phyloP scores from a whole-genome alignment of 257 asterid species.

The Salvia hispanica region DNA sequence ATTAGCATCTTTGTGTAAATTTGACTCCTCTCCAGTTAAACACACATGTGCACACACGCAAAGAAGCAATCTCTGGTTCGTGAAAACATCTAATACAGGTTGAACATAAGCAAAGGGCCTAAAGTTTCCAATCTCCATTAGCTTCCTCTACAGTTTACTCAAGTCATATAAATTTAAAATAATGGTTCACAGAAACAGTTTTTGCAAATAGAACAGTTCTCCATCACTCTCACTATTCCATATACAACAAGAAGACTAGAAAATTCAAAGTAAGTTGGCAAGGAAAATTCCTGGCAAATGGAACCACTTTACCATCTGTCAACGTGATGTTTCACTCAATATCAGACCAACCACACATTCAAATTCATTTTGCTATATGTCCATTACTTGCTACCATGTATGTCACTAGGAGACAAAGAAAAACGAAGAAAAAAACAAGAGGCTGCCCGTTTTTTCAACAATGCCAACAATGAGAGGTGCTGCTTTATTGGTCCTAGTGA shows the following conservation, averaged over 20 bases:
- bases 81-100: neutral
- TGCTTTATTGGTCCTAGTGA: slow-evolving; percentile 7
- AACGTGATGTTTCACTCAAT: neutral
- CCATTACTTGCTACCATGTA: neutral
- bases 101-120: neutral
- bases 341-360: slow-evolving; percentile 15
- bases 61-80: neutral
- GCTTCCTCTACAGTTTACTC: slow-evolving; percentile 18
- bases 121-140: slow-evolving; percentile 5
- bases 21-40: neutral
- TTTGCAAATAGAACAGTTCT: neutral
- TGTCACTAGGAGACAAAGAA: neutral
- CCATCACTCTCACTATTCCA: slow-evolving; percentile 12
- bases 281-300: neutral
- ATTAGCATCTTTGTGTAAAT: neutral
- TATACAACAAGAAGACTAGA: neutral
- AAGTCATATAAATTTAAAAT: slow-evolving; percentile 6
- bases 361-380: neutral
- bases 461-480: neutral
- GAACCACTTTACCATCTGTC: slow-evolving; percentile 20
- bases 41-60: neutral
- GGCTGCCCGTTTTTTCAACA: neutral
- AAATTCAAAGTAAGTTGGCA: neutral
- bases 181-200: neutral
- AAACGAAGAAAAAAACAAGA: neutral